A percentile compares a stretch with the other conserved stretches of the same genome.
Evolutionary conservation across 1,284 basidiomycete genomes (phyloP).

Genomic region (Marasmius oreades): DNA sequence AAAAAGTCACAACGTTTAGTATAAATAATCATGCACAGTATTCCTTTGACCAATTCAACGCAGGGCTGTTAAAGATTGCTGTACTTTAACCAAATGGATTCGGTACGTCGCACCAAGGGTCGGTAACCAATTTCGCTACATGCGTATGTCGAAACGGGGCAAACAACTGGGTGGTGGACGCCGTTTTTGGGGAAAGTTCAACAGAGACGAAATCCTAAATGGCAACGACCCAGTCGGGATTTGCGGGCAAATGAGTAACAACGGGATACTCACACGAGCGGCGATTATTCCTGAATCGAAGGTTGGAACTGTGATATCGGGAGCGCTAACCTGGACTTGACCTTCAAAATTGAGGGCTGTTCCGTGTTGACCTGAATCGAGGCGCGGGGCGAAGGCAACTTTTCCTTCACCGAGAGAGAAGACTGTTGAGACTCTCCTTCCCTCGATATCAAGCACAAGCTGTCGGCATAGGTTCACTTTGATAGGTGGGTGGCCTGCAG

Average conservation of each 20-base stretch:
- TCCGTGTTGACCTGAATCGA: not conserved
- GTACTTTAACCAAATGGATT: not conserved
- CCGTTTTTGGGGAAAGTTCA: conserved; percentile 5
- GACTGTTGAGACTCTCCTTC: not conserved
- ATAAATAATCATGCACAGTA: no score
- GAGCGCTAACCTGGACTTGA: conserved; percentile 3
- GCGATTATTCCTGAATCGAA: conserved; percentile 10
- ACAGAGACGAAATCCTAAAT: conserved; percentile 10
- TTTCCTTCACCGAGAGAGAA: conserved; percentile 11
- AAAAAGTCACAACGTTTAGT: no score
- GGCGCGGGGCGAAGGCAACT: conserved; percentile 1
- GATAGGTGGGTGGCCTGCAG: not conserved
- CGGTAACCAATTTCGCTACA: conserved; percentile 11
- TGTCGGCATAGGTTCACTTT: conserved; percentile 9
- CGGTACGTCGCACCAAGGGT: conserved; percentile 5
- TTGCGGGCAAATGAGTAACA: not conserved
- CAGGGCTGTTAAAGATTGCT: not conserved
- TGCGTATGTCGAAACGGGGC: conserved; percentile 9
- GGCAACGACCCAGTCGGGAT: not conserved
- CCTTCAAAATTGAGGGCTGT: conserved; percentile 9
- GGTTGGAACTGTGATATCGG: conserved; percentile 3
- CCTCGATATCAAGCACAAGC: conserved; percentile 6
- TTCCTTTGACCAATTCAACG: no score
- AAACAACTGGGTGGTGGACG: not conserved
- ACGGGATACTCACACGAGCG: conserved; percentile 2